Evolutionary conservation across 2,329 filamentous ascomycete species (phyloP), one percentile per base, ranked within the genome.

Genomic region (Ophiostoma tasmaniense): DNA sequence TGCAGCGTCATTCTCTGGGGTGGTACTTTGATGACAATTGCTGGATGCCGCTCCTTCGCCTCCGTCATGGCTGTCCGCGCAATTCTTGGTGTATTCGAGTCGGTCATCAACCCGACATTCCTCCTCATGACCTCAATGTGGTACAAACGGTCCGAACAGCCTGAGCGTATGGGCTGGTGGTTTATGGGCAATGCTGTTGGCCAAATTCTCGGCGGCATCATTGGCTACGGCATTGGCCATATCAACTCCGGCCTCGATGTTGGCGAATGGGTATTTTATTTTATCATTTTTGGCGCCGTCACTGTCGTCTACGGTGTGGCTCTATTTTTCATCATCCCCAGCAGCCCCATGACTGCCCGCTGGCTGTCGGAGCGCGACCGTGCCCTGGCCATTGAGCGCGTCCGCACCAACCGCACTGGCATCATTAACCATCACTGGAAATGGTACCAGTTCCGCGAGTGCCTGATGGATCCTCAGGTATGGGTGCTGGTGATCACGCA

Each of bases 351-450:
- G 22, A 79, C 80, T 66, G 79, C 79, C 4, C 74, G 75, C 1
- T 80, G 79, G 71, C 73, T 91, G 59, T 87, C 80, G 25, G 82
- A 85, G 69, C 82, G 85, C 69, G 89, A 91, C 71, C 83, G 84
- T 0, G 74, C 88, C 1, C 77, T 89, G 35, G 78, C 78, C 20
- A 73, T 79, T 30, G 77, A 79, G 71, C 82, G 89, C 14, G 88
- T 90, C 64, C 79, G 87, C 0, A 76, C 82, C 50, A 90, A 91
- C 73, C 83, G 88, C 71, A 87, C 90, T 76, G 88, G 88, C n/a
- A 66, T 90, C 25, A 87, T 87, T 2, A 90, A 89, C 74, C 88
- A 87, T 77, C 84, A 89, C 71, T 89, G 86, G 76, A 89, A 89
- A 74, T 75, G 80, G 73, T 87, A 89, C 70, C 88, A 91, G 75